Base-by-base conservation (phyloP, 2,329 filamentous ascomycete species). In the Scopulariopsis brevicaulis region DNA sequence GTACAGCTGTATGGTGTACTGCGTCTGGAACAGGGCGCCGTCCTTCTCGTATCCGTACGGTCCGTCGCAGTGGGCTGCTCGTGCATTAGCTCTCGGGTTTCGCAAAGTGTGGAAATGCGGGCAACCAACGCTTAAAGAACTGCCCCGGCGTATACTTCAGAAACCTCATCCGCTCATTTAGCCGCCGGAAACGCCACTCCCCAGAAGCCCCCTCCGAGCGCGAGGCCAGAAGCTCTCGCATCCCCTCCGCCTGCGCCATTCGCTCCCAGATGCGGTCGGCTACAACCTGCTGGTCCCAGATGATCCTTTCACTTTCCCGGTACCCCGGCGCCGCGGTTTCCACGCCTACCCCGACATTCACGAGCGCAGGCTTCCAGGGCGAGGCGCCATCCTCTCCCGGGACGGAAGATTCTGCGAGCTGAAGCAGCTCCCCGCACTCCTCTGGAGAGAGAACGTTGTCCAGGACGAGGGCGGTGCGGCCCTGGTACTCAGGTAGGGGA, bases 151-250 rank as follows among this genome's bases (percentile, higher is more conserved):
- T 77, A 67, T 94, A 94, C 65, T 82, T 85, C 55, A 95, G 71
- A 64, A 92, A 92, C 32, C 90, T 75, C 78, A 92, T 79, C 40
- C 88, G 73, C 66, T 90, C 81, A 67, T 94, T 94, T 50, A 89
- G 68, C 11, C 84, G 63, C 37, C 68, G 61, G 62, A 81, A 77
- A 54, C 68, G 66, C 75, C 77, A 78, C 54, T 65, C 66, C 3
- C 61, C n/a, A 32, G 12, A 22, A 6, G 18, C 25, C 20, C 6
- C 32, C n/a, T 22, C 63, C 59, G 32, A 32, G 48, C 7, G 64
- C 24, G 67, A 62, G 0, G 64, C 68, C 25, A 83, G 63, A 55
- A 70, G 63, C 37, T 76, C 71, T 18, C 61, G 63, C 35, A 83
- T 62, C 1, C 74, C 74, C 2, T 73, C 68, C 11, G 73, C 67